A percentile compares a stretch with the other conserved stretches of the same genome.
phyloP scores from a whole-genome alignment of 2,329 filamentous ascomycete genomes.

The Curvularia hawaiiensis region DNA sequence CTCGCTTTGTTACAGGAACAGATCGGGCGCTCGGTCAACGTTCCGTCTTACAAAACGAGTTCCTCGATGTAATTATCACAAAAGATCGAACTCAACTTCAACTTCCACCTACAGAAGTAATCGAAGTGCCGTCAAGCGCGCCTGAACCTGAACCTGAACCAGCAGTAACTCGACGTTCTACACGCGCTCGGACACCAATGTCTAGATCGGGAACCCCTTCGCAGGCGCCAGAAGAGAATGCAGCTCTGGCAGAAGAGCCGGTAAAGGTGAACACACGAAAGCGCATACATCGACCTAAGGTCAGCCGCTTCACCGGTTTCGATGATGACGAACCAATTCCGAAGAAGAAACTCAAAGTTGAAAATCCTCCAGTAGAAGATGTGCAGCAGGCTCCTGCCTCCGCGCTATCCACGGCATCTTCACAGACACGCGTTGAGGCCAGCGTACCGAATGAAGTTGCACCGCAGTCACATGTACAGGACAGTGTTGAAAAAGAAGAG shows the following conservation, averaged over 20 bases:
- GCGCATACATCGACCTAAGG: constrained; percentile 44
- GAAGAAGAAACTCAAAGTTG: constrained; percentile 35
- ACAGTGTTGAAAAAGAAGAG: constrained; percentile 52
- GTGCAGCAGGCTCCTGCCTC: constrained; percentile 23
- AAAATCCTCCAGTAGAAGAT: constrained; percentile 35
- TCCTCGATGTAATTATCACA: constrained; percentile 86
- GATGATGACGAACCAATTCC: constrained; percentile 57
- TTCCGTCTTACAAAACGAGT: constrained; percentile 86
- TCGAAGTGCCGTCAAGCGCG: constrained; percentile 25
- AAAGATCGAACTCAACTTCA: constrained; percentile 76
- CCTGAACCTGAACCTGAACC: constrained; percentile 23
- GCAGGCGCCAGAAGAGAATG: constrained; percentile 23
- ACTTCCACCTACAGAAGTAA: constrained; percentile 61
- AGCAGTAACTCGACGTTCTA: constrained; percentile 16
- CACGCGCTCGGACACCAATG: constrained; percentile 23
- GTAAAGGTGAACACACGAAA: constrained; percentile 37
- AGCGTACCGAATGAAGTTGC: constrained; percentile 34
- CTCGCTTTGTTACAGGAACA: constrained; percentile 70
- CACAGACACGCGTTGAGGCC: constrained; percentile 24
- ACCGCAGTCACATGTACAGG: constrained; percentile 43
- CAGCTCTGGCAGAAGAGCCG: constrained; percentile 25
- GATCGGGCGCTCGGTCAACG: constrained; percentile 78
- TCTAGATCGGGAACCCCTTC: constrained; percentile 25
- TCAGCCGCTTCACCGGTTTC: constrained; percentile 73
- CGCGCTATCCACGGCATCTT: constrained; percentile 10